Conservation (phyloP, 176 grass and related monocot species). For the Oryza glumipatula region DNA sequence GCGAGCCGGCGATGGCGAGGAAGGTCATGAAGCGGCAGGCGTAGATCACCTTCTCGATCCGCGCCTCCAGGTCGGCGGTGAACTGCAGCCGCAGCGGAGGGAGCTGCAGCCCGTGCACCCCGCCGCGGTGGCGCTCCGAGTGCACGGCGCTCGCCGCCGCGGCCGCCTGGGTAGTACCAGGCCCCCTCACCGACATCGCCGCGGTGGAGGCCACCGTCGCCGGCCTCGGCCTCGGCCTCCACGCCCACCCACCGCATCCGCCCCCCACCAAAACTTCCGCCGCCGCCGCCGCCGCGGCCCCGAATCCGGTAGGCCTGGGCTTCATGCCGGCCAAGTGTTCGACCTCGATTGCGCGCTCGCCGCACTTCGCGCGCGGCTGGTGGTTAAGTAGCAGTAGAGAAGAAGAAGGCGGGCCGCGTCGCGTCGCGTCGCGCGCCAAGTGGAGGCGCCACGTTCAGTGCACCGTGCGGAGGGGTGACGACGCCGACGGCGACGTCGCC, state of each 20-base stretch:
- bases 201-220: neutral
- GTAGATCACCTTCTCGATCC: conserved; percentile 64
- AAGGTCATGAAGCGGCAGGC: conserved; percentile 74
- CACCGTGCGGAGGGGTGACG: neutral
- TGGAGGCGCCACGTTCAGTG: conserved; percentile 37
- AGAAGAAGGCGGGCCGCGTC: neutral
- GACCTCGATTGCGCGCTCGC: too few species aligned
- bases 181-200: neutral
- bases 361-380: neutral
- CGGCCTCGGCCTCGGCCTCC: conserved; percentile 26
- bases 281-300: neutral
- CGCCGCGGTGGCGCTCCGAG: conserved; percentile 20
- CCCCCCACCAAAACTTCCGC: conserved; percentile 11
- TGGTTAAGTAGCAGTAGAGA: conserved; percentile 45
- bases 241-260: conserved; percentile 34
- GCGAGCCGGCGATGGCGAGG: conserved; percentile 71
- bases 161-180: conserved; percentile 1
- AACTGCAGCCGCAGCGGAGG: neutral
- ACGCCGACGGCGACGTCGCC: conserved; percentile 20
- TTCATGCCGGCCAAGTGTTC: conserved; percentile 31
- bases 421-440: conserved; percentile 2
- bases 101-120: neutral
- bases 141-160: conserved; percentile 17
- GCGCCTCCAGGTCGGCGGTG: conserved; percentile 37
- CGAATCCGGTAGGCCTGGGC: conserved; percentile 11